A percentile compares a stretch with the other conserved stretches of the same genome.
These are phyloP conservation scores for Penicillium vulpinum DNA, from an alignment of 2,329 filamentous ascomycete genomes.

Conservation along the genomic window DNA sequence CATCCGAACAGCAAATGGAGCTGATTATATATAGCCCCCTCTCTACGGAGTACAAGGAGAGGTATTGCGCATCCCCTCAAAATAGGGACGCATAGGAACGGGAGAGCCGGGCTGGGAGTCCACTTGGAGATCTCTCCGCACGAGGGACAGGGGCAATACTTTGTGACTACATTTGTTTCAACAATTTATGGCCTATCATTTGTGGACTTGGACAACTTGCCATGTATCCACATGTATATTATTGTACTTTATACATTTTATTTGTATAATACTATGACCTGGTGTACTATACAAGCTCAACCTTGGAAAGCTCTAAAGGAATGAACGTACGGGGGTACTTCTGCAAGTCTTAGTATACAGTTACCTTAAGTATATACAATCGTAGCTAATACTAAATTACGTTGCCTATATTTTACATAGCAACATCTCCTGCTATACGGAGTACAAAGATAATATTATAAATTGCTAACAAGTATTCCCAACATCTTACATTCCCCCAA, in stretches of 20 bases:
- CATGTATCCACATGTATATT: neutral
- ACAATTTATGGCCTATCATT: neutral
- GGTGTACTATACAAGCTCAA: too few relatives aligned
- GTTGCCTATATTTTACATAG: too few relatives aligned
- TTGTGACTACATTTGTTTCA: too few relatives aligned
- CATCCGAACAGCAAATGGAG: neutral
- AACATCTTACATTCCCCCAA: too few relatives aligned
- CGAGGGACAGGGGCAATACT: constrained; percentile 2
- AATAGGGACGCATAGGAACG: neutral
- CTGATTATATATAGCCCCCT: constrained; percentile 5
- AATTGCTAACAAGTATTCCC: too few relatives aligned
- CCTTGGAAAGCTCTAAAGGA: neutral
- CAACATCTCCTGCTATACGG: too few relatives aligned
- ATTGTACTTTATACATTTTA: too few relatives aligned
- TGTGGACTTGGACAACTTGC: neutral
- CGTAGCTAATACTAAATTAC: too few relatives aligned
- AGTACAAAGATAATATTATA: too few relatives aligned
- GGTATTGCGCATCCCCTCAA: neutral
- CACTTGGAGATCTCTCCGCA: constrained; percentile 13
- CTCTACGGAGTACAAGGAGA: neutral
- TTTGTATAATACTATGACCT: neutral
- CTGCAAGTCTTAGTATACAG: neutral
- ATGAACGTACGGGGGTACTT: neutral
- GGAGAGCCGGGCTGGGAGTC: neutral
- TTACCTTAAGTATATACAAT: too few relatives aligned